Percentiles rank a stretch among this genome's conserved stretches.
Evolutionary conservation across 306 rosid genomes (phyloP).

Genomic region (Aeschynomene evenia): DNA sequence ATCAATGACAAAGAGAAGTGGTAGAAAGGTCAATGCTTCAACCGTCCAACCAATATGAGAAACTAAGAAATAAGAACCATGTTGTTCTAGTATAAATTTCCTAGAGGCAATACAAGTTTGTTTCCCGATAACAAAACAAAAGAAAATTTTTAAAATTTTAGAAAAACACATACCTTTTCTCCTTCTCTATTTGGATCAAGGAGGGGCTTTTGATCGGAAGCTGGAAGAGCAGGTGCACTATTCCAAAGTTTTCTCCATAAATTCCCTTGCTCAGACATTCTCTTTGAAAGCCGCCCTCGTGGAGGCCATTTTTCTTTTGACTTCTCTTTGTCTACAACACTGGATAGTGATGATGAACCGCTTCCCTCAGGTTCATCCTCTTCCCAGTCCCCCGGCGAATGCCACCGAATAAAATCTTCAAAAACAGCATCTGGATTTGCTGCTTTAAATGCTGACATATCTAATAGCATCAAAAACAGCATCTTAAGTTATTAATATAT

Average conservation of each 20-base stretch:
- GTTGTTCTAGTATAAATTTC: slow-evolving; percentile 4
- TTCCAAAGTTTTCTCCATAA: slow-evolving; percentile 89
- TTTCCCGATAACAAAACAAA: background rate
- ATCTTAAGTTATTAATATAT: slow-evolving; percentile 10
- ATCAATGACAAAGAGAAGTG: slow-evolving; percentile 1
- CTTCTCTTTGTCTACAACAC: slow-evolving; percentile 31
- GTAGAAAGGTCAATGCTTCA: background rate
- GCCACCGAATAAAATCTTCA: slow-evolving; percentile 99
- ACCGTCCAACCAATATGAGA: slow-evolving; percentile 8
- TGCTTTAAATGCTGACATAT: slow-evolving; percentile 97
- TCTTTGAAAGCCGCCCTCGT: slow-evolving; percentile 76
- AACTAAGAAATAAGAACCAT: background rate
- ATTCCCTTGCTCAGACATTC: slow-evolving; percentile 96
- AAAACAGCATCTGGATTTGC: slow-evolving; percentile 92
- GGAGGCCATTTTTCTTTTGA: slow-evolving; percentile 73
- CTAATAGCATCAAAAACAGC: slow-evolving; percentile 46
- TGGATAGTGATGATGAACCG: slow-evolving; percentile 50
- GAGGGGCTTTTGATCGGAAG: slow-evolving; percentile 87
- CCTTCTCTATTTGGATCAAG: slow-evolving; percentile 95
- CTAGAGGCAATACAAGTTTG: slow-evolving; percentile 7
- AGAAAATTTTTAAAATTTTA: background rate
- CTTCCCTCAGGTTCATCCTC: slow-evolving; percentile 39
- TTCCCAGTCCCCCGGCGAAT: slow-evolving; percentile 99
- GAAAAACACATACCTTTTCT: slow-evolving; percentile 63
- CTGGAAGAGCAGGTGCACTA: slow-evolving; percentile 67